Evolutionary conservation across 805 yeast genomes (phyloP).

Genomic region (Komagataella populi): DNA sequence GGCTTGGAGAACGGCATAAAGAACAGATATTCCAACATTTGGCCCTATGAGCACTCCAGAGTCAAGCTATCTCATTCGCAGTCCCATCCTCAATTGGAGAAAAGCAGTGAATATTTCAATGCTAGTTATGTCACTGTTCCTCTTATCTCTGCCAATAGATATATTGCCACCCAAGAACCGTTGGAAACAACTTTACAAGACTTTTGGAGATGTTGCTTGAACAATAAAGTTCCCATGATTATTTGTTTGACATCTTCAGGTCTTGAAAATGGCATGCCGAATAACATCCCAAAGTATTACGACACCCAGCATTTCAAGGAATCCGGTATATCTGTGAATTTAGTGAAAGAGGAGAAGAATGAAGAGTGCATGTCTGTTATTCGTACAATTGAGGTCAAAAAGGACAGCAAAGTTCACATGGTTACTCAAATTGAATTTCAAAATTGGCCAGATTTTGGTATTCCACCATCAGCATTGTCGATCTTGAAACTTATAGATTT

Average conservation of each 20-base stretch:
- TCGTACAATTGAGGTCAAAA: not conserved
- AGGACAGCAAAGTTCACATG: constrained; percentile 1
- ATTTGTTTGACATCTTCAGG: constrained; percentile 19
- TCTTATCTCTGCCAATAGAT: constrained; percentile 13
- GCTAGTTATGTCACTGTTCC: constrained; percentile 26
- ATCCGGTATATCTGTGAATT: constrained; percentile 7
- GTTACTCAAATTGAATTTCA: constrained; percentile 26
- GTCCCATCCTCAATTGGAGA: not conserved
- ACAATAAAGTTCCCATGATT: constrained; percentile 20
- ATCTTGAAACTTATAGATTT: constrained; percentile 19
- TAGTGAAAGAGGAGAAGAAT: constrained; percentile 4
- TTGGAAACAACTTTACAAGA: constrained; percentile 25
- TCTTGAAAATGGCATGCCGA: constrained; percentile 9
- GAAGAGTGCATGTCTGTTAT: not conserved
- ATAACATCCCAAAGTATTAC: constrained; percentile 8
- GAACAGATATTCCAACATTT: constrained; percentile 29
- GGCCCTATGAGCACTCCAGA: constrained; percentile 36
- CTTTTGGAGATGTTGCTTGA: constrained; percentile 26
- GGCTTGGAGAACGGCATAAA: constrained; percentile 31
- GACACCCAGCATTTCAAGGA: constrained; percentile 6
- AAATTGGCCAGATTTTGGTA: constrained; percentile 35
- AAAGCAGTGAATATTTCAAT: constrained; percentile 27
- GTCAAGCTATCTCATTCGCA: constrained; percentile 19
- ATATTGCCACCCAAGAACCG: constrained; percentile 34
- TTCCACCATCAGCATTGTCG: constrained; percentile 19